Conservation (phyloP, 257 asterid species). For the Capsicum baccatum region DNA sequence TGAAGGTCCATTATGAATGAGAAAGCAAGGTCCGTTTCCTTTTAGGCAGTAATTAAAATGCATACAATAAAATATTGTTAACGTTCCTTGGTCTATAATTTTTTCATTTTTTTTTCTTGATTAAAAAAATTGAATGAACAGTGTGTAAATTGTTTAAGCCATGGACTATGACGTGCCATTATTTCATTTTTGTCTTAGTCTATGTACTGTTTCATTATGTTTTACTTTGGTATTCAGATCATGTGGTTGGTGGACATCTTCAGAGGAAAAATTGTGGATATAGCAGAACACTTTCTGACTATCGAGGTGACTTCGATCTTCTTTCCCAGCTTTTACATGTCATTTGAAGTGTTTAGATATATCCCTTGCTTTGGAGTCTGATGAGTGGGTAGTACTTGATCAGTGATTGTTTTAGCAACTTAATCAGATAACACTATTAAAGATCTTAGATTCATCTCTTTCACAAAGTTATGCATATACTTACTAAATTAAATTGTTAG, state of each 20-base stretch:
- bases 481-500: background rate
- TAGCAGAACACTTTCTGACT: conserved; percentile 73
- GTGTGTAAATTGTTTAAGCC: background rate
- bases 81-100: background rate
- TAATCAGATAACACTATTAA: background rate
- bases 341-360: conserved; percentile 30
- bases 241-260: conserved; percentile 80
- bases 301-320: conserved; percentile 59
- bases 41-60: conserved; percentile 4
- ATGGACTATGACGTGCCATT: background rate
- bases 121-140: background rate
- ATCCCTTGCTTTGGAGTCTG: conserved; percentile 28
- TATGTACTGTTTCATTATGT: conserved; percentile 23
- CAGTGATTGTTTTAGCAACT: conserved; percentile 15
- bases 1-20: background rate
- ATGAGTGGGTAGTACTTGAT: conserved; percentile 3
- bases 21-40: background rate
- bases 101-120: no score
- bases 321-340: conserved; percentile 31
- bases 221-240: conserved; percentile 55
- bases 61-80: background rate
- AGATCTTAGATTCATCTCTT: conserved; percentile 19
- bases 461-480: background rate
- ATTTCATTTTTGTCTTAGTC: conserved; percentile 2
- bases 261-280: conserved; percentile 83